A percentile compares a stretch with the other conserved stretches of the same genome.
Conservation (phyloP, 192 early-diverging fungal species). For the Backusella circina region DNA sequence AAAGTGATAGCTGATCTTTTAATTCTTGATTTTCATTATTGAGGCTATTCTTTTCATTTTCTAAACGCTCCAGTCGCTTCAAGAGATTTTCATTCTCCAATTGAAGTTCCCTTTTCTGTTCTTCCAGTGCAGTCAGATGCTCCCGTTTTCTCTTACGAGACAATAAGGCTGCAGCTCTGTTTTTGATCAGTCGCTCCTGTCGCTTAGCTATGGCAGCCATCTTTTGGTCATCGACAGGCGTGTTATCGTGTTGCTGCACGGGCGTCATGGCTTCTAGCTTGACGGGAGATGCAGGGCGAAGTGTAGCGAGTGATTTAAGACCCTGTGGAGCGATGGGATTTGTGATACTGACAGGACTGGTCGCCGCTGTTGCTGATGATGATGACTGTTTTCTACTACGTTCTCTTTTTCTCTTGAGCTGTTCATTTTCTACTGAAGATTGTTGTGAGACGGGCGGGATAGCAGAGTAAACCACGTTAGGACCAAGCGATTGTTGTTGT, state of each 20-base stretch:
- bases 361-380: too few relatives aligned
- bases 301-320: not conserved
- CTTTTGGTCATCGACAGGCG: not conserved
- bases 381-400: not conserved
- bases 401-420: not conserved
- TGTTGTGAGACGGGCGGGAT: not conserved
- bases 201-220: slow-evolving; percentile 60
- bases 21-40: slow-evolving; percentile 58
- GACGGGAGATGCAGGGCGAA: not conserved
- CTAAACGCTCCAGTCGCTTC: slow-evolving; percentile 15
- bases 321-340: not conserved
- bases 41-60: slow-evolving; percentile 47
- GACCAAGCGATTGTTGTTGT: not conserved
- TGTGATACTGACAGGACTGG: not conserved
- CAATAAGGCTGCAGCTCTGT: slow-evolving; percentile 85
- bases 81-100: not conserved
- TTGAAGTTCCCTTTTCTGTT: not conserved
- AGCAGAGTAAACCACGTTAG: not conserved
- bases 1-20: slow-evolving; percentile 28
- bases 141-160: slow-evolving; percentile 90
- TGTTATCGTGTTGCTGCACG: not conserved
- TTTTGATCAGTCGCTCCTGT: slow-evolving; percentile 88
- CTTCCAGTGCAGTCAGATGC: slow-evolving; percentile 62
- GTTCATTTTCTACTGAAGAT: not conserved
- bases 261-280: not conserved